These are phyloP conservation scores for Candida quercuum DNA, from an alignment of 805 yeast species.

Conservation along the genomic window DNA sequence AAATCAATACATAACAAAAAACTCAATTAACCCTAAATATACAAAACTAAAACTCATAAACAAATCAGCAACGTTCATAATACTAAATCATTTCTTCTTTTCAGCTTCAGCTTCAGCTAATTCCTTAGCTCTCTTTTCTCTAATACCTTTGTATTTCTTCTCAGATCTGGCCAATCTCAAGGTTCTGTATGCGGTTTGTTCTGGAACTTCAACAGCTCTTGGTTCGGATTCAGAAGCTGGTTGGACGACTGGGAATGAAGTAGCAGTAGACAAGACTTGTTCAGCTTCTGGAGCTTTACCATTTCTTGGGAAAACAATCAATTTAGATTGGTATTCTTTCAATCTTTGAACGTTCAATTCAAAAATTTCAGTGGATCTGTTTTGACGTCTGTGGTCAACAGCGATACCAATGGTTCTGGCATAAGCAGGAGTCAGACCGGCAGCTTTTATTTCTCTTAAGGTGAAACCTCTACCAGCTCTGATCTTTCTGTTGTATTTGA, in stretches of 20 bases:
- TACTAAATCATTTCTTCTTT: slow-evolving; percentile 79
- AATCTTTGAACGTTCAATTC: slow-evolving; percentile 94
- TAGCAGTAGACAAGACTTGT: slow-evolving; percentile 70
- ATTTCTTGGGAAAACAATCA: slow-evolving; percentile 94
- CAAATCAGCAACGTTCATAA: neutral
- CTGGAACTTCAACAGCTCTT: slow-evolving; percentile 76
- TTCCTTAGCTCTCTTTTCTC: slow-evolving; percentile 96
- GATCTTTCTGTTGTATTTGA: slow-evolving; percentile 98
- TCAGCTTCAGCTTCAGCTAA: slow-evolving; percentile 99
- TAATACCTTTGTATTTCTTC: slow-evolving; percentile 90
- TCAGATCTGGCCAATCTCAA: slow-evolving; percentile 93
- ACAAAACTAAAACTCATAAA: slow-evolving; percentile 3
- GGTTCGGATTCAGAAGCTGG: slow-evolving; percentile 66
- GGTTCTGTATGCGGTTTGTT: slow-evolving; percentile 83
- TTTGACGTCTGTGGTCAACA: slow-evolving; percentile 99
- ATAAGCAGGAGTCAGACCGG: slow-evolving; percentile 86
- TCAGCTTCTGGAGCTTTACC: slow-evolving; percentile 74
- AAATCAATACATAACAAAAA: too few species aligned
- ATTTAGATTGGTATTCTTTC: slow-evolving; percentile 91
- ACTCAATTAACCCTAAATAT: neutral
- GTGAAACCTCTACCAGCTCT: slow-evolving; percentile 99
- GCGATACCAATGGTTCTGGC: slow-evolving; percentile 99
- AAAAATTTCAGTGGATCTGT: slow-evolving; percentile 94
- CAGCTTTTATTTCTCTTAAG: slow-evolving; percentile 96
- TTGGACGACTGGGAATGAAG: slow-evolving; percentile 90